phyloP scores from a whole-genome alignment of 495 filamentous ascomycete species.

The Bombardia bombarda region DNA sequence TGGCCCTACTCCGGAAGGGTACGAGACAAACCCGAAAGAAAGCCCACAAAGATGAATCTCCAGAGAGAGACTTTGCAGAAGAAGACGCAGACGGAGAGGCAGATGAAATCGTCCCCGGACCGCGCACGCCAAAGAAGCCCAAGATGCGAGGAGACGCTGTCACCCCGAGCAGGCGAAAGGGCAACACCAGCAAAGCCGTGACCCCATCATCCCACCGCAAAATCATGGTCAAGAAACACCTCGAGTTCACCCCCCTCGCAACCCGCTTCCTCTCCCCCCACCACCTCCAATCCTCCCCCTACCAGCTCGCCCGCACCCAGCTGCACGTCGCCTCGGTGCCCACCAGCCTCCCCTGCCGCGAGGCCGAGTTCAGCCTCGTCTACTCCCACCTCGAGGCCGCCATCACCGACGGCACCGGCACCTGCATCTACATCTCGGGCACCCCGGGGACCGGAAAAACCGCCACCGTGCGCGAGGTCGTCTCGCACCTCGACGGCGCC shows the following conservation, averaged over 20 bases:
- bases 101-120: too few relatives aligned
- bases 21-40: slow-evolving; percentile 63
- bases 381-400: slow-evolving; percentile 91
- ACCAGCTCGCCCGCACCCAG: slow-evolving; percentile 78
- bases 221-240: slow-evolving; percentile 78
- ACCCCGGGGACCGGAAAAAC: slow-evolving; percentile 99
- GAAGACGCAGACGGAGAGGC: slow-evolving; percentile 34
- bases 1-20: slow-evolving; percentile 55
- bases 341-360: slow-evolving; percentile 79
- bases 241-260: slow-evolving; percentile 91
- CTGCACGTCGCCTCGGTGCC: slow-evolving; percentile 94
- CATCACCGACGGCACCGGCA: slow-evolving; percentile 84
- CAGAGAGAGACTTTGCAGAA: slow-evolving; percentile 46
- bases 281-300: slow-evolving; percentile 75
- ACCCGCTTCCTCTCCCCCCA: slow-evolving; percentile 76
- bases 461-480: slow-evolving; percentile 92
- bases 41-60: slow-evolving; percentile 15
- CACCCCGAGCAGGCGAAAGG: slow-evolving; percentile 33
- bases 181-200: slow-evolving; percentile 35
- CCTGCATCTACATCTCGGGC: slow-evolving; percentile 99
- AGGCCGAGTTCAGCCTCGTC: slow-evolving; percentile 82
- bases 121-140: slow-evolving; percentile 31
- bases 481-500: slow-evolving; percentile 76
- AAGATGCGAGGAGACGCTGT: slow-evolving; percentile 18
- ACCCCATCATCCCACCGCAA: slow-evolving; percentile 63